phyloP scores from a whole-genome alignment of 2,329 filamentous ascomycete genomes.

The Capronia americana region DNA sequence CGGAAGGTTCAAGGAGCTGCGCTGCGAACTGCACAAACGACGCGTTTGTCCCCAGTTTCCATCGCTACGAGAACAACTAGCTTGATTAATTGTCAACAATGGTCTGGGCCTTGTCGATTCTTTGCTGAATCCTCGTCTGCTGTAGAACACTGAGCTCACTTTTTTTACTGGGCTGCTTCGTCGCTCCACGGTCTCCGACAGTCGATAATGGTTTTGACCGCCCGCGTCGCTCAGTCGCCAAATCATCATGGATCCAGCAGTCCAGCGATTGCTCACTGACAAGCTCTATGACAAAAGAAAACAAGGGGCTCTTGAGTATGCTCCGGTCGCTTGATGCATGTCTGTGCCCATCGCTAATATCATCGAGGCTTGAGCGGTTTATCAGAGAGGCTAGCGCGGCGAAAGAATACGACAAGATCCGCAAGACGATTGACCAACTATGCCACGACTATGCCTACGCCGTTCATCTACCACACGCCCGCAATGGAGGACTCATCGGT shows the following conservation, averaged over 20 bases:
- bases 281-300: constrained; percentile 99
- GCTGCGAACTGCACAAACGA: not conserved
- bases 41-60: constrained; percentile 1
- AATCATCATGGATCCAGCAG: constrained; percentile 77
- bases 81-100: not conserved
- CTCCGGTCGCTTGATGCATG: constrained; percentile 3
- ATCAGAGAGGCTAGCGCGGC: constrained; percentile 81
- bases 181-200: not conserved
- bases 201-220: constrained; percentile 30
- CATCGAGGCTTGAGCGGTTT: constrained; percentile 78
- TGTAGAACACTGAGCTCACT: not conserved
- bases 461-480: constrained; percentile 92
- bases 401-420: constrained; percentile 80
- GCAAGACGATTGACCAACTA: constrained; percentile 90
- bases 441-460: constrained; percentile 98
- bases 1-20: not conserved
- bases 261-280: constrained; percentile 91
- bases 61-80: not conserved
- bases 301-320: constrained; percentile 89
- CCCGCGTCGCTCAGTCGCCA: constrained; percentile 17
- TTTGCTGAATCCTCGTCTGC: not conserved
- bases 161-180: not conserved
- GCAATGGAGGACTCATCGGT: constrained; percentile 95
- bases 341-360: constrained; percentile 21
- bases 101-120: not conserved